Percentiles rank a stretch among this genome's conserved stretches.
Conservation (phyloP, 2,329 filamentous ascomycete species). For the Ramichloridium luteum region DNA sequence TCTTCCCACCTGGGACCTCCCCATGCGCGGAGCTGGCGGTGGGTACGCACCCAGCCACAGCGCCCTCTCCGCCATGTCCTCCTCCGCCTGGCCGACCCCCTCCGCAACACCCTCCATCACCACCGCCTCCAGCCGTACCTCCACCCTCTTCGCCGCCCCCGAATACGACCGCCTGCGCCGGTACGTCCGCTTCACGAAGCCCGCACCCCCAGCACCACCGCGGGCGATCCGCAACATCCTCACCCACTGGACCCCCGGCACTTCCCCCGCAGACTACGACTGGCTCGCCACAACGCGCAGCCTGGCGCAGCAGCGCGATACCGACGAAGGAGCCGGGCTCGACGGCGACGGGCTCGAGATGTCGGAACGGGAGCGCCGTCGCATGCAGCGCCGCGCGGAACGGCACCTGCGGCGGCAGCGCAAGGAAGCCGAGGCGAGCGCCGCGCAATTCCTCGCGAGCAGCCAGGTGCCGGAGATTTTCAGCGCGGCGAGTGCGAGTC, state of each 20-base stretch:
- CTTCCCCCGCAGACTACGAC: slow-evolving; percentile 29
- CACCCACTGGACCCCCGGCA: slow-evolving; percentile 30
- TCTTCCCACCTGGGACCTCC: slow-evolving; percentile 10
- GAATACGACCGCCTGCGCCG: slow-evolving; percentile 25
- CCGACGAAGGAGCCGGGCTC: no score
- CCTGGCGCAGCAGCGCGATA: slow-evolving; percentile 15
- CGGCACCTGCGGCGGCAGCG: slow-evolving; percentile 29
- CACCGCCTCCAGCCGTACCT: slow-evolving; percentile 16
- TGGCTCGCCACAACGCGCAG: slow-evolving; percentile 26
- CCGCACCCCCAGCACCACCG: slow-evolving; percentile 15
- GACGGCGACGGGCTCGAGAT: slow-evolving; percentile 26
- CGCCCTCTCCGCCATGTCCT: slow-evolving; percentile 6
- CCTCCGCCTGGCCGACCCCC: slow-evolving; percentile 18
- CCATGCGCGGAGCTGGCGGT: slow-evolving; percentile 6
- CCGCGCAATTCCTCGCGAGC: slow-evolving; percentile 15
- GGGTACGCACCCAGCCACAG: slow-evolving; percentile 1
- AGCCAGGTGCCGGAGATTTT: slow-evolving; percentile 22
- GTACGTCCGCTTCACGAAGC: slow-evolving; percentile 26
- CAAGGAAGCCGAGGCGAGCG: slow-evolving; percentile 24
- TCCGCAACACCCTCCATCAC: slow-evolving; percentile 23
- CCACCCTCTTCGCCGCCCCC: slow-evolving; percentile 16
- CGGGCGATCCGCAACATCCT: slow-evolving; percentile 27
- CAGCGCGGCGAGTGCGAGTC: slow-evolving; percentile 21
- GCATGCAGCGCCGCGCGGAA: slow-evolving; percentile 28
- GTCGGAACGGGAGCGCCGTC: slow-evolving; percentile 26